Percentiles rank a stretch among this genome's conserved stretches.
phyloP scores from a whole-genome alignment of 495 filamentous ascomycete species.

The Neurospora sp. region DNA sequence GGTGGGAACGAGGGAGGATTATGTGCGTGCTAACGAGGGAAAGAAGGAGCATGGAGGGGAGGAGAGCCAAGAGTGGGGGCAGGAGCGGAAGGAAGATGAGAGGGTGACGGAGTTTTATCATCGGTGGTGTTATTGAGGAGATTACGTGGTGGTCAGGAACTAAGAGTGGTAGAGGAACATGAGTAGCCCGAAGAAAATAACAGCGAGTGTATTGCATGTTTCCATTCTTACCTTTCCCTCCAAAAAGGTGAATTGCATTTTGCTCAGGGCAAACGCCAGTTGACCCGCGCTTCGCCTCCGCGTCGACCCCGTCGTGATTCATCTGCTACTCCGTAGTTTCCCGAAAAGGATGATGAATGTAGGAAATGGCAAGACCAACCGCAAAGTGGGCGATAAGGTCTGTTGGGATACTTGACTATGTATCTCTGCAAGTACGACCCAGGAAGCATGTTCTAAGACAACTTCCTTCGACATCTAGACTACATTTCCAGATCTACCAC shows the following conservation, averaged over 20 bases:
- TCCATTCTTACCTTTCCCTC: background rate
- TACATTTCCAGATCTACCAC: background rate
- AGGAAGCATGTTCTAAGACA: background rate
- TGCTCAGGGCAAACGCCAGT: background rate
- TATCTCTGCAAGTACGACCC: background rate
- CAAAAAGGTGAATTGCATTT: background rate
- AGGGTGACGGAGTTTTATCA: background rate
- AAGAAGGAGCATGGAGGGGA: background rate
- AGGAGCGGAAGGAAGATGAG: background rate
- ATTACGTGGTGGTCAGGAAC: background rate
- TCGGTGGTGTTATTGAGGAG: background rate
- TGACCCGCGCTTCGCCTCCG: background rate
- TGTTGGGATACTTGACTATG: background rate
- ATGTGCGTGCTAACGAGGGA: background rate
- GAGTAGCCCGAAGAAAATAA: background rate
- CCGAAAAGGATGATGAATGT: background rate
- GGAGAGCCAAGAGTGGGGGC: background rate
- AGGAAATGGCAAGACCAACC: background rate
- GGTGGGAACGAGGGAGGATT: background rate
- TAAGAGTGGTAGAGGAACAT: background rate
- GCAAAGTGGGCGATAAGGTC: background rate
- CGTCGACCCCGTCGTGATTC: background rate
- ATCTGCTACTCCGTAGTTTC: background rate
- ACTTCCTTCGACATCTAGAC: background rate
- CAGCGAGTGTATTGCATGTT: background rate